Evolutionary conservation across 225 moss, liverwort and hornwort species (phyloP).

Genomic region (Climacium dendroides): DNA sequence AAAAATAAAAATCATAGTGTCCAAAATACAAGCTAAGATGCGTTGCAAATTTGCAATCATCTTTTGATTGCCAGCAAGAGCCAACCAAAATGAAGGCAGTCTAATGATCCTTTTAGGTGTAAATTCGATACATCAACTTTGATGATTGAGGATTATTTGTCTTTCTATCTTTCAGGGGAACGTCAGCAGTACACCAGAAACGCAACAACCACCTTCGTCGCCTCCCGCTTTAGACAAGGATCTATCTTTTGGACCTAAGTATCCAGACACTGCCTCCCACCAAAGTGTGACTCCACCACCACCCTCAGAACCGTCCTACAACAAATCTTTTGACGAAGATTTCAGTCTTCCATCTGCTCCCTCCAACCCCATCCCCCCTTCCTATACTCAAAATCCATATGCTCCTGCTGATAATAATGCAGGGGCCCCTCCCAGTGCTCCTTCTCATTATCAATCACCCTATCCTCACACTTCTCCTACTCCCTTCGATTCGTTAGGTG

Average conservation of each 20-base stretch:
- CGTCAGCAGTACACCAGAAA: constrained; percentile 7
- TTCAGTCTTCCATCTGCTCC: constrained; percentile 76
- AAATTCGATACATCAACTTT: neutral
- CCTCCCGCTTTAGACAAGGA: constrained; percentile 13
- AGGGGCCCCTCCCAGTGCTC: constrained; percentile 28
- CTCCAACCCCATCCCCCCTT: constrained; percentile 62
- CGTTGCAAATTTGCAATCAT: neutral
- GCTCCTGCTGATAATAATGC: constrained; percentile 17
- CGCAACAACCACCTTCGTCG: constrained; percentile 10
- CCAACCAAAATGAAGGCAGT: neutral
- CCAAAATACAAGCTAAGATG: neutral
- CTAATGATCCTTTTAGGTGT: neutral
- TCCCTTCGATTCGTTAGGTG: constrained; percentile 29
- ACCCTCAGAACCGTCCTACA: constrained; percentile 20
- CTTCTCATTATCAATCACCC: constrained; percentile 32
- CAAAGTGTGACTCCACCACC: constrained; percentile 19
- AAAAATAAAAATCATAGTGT: too few relatives aligned
- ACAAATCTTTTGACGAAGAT: constrained; percentile 46
- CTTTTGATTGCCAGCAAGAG: neutral
- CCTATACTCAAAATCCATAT: constrained; percentile 34
- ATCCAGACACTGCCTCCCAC: constrained; percentile 28
- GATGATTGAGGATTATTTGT: neutral
- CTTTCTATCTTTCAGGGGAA: constrained; percentile 15
- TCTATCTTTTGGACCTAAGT: neutral
- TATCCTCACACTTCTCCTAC: constrained; percentile 8